Base-by-base conservation (phyloP, 1,284 basidiomycete species). In the Sphagnurus paluster region DNA sequence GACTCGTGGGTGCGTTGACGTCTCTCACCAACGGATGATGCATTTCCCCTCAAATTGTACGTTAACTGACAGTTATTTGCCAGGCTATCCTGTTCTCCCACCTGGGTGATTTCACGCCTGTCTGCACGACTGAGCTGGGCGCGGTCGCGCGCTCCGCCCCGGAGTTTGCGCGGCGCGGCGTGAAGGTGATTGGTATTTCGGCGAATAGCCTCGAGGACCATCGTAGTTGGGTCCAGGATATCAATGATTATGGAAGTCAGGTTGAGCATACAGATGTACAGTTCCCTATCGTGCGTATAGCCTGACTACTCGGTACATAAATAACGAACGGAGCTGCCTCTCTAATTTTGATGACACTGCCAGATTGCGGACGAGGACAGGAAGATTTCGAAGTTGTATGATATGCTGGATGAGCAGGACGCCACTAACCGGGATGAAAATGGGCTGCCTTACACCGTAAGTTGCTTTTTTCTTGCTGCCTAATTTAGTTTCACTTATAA, bases 321-420 rank as follows among this genome's bases (percentile, higher is more conserved):
- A 8, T 36, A 14, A 16, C 13, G 10, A 17, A n/a, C n/a, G n/a
- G n/a, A n/a, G n/a, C n/a, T n/a, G n/a, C n/a, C n/a, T n/a, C n/a
- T 40, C 30, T n/a, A n/a, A n/a, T 29, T 14, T n/a, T 3, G 40
- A 33, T 21, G n/a, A 34, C 25, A 40, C 42, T n/a, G n/a, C 19
- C 33, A 91, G 88, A 97, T 99, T 56, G 95, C 92, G 46, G 96
- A 99, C 65, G 77, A 81, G 40, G 87, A 93, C 63, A 82, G 97
- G 64, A 87, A 84, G 67, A 80, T 98, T 46, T 88, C 93, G 13
- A 84, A 80, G 32, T 68, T 90, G 50, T 95, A 94, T 64, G 93
- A 94, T 68, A 99, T 99, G 97, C 79, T 99, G 51, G 96, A 99
- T 68, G 79, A 89, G 57, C 90, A 96, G 66, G 93, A 97, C 68